Evolutionary conservation across 2,329 filamentous ascomycete genomes (phyloP).

Genomic region (Eutypella sp.): DNA sequence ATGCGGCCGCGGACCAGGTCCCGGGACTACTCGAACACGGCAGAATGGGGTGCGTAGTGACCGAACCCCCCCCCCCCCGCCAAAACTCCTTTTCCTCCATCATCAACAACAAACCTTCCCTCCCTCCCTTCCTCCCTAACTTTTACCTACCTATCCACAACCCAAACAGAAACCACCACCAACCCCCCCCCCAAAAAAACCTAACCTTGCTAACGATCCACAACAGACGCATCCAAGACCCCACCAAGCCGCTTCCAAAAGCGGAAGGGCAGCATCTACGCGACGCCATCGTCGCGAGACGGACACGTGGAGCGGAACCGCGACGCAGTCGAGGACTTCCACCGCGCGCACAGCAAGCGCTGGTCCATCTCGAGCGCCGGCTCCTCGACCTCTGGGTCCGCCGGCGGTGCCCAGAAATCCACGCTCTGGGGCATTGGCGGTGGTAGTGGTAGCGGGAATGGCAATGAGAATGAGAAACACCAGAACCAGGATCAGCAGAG

Average conservation of each 20-base stretch:
- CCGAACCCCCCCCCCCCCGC: background rate
- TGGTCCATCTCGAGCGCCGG: slow-evolving; percentile 36
- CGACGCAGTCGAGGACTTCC: slow-evolving; percentile 48
- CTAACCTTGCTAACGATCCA: background rate
- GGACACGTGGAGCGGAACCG: slow-evolving; percentile 58
- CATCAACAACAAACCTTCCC: background rate
- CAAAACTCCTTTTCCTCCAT: background rate
- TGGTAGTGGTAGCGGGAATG: background rate
- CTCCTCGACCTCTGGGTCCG: background rate
- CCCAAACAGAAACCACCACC: slow-evolving; percentile 3
- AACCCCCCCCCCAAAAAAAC: background rate
- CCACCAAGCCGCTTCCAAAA: slow-evolving; percentile 65
- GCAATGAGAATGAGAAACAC: too few relatives aligned
- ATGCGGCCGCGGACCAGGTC: slow-evolving; percentile 29
- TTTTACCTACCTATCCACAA: slow-evolving; percentile 1
- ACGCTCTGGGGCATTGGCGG: background rate
- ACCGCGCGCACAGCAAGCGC: slow-evolving; percentile 52
- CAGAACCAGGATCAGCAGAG: background rate
- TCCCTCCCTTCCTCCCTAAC: background rate
- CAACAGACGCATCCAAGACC: slow-evolving; percentile 59
- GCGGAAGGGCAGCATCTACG: slow-evolving; percentile 63
- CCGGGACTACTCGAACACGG: slow-evolving; percentile 28
- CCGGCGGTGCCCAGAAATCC: background rate
- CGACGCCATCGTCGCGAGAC: slow-evolving; percentile 60
- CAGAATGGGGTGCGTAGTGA: slow-evolving; percentile 43